Percentiles rank a stretch among this genome's conserved stretches.
Conservation (phyloP, 208 protist genomes). For the Leishmania gerbilli region DNA sequence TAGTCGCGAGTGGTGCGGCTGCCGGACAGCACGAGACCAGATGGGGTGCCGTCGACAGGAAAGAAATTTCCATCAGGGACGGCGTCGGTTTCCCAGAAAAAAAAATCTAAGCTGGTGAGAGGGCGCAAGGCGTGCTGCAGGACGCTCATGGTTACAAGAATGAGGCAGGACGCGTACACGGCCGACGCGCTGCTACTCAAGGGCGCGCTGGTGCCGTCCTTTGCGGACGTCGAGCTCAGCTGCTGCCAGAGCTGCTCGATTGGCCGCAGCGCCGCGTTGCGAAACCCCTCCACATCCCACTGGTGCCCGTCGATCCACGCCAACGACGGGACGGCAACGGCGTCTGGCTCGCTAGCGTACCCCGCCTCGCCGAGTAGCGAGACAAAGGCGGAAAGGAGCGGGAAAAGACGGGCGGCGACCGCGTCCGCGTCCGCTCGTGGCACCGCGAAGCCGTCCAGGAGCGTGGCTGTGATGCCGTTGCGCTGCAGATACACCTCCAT, state of each 20-base stretch:
- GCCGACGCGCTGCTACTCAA: conserved; percentile 7
- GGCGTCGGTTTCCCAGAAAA: conserved; percentile 50
- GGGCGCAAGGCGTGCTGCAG: conserved; percentile 51
- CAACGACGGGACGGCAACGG: conserved; percentile 12
- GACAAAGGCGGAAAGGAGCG: conserved; percentile 16
- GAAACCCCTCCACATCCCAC: conserved; percentile 27
- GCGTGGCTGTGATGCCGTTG: conserved; percentile 28
- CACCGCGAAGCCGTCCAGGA: conserved; percentile 25
- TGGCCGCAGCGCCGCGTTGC: conserved; percentile 15
- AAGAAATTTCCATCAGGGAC: conserved; percentile 66
- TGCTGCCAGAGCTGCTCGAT: conserved; percentile 31
- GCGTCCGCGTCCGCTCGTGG: conserved; percentile 21
- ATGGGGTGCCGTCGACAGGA: conserved; percentile 18
- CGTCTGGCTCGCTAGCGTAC: conserved; percentile 2
- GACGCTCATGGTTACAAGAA: conserved; percentile 37
- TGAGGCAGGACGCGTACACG: conserved; percentile 33
- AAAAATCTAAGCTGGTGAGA: conserved; percentile 43
- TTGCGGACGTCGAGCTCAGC: conserved; percentile 1
- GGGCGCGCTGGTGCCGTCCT: not conserved
- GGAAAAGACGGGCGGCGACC: conserved; percentile 22
- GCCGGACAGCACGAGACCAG: conserved; percentile 23
- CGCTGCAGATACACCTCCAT: conserved; percentile 35
- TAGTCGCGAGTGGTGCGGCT: conserved; percentile 62
- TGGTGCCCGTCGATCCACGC: conserved; percentile 25
- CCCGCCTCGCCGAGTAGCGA: conserved; percentile 19